Percentiles rank a stretch among this genome's conserved stretches.
Conservation (phyloP, 2,329 filamentous ascomycete genomes). For the Cryphonectria radicalis region DNA sequence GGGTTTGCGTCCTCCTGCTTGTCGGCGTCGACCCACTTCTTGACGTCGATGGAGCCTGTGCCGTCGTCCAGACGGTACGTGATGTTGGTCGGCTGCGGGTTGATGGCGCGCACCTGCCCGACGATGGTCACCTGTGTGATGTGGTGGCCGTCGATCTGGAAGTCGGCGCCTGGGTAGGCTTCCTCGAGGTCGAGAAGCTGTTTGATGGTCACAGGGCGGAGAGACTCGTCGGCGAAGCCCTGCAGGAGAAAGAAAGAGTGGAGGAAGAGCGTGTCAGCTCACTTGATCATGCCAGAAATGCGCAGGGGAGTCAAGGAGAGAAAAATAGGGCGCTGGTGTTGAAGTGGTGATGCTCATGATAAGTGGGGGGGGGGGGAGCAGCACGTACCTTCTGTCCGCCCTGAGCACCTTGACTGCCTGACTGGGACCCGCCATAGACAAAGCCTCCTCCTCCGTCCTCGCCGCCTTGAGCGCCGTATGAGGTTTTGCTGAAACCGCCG, state of each 20-base stretch:
- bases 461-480: constrained; percentile 59
- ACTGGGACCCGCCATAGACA: constrained; percentile 62
- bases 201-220: constrained; percentile 94
- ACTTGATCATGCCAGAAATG: neutral
- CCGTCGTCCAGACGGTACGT: constrained; percentile 95
- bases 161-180: constrained; percentile 72
- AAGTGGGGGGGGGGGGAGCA: too few relatives aligned
- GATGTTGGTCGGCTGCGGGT: constrained; percentile 84
- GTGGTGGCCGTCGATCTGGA: constrained; percentile 79
- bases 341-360: neutral
- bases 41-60: constrained; percentile 89
- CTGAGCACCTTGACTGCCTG: constrained; percentile 53
- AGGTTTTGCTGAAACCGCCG: constrained; percentile 51
- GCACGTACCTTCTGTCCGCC: constrained; percentile 35
- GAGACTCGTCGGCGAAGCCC: constrained; percentile 77
- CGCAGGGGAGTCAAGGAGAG: constrained; percentile 1
- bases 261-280: neutral
- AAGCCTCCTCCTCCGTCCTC: constrained; percentile 68
- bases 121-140: constrained; percentile 82
- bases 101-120: constrained; percentile 87
- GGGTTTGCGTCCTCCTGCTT: constrained; percentile 53
- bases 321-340: neutral
- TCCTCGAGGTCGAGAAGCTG: constrained; percentile 85
- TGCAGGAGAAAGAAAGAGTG: constrained; percentile 35
- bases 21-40: constrained; percentile 78